Conservation (phyloP, 2,329 filamentous ascomycete genomes). For the Achaetomium macrosporum region DNA sequence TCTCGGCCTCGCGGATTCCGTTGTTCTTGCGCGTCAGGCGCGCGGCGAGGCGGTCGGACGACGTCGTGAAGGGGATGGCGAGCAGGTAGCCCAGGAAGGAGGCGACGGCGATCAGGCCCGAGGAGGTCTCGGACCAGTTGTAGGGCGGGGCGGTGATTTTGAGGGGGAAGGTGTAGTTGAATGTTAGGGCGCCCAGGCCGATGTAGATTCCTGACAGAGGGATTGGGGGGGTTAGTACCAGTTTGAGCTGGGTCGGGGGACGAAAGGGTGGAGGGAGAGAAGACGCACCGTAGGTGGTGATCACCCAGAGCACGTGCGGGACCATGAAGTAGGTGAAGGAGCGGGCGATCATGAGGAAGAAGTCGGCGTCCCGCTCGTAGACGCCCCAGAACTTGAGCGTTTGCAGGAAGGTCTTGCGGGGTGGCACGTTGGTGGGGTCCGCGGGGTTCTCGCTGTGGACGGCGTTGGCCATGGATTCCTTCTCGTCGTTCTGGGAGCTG, state of each 20-base stretch:
- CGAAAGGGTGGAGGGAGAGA: not conserved
- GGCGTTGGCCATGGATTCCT: constrained; percentile 3
- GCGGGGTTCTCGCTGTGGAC: not conserved
- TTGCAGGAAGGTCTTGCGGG: constrained; percentile 34
- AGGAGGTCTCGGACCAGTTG: constrained; percentile 36
- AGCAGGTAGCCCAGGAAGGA: constrained; percentile 31
- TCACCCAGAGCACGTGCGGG: constrained; percentile 41
- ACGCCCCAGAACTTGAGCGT: constrained; percentile 37
- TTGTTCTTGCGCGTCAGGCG: constrained; percentile 34
- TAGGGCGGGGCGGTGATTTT: constrained; percentile 37
- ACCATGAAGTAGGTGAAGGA: constrained; percentile 40
- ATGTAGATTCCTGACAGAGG: constrained; percentile 32
- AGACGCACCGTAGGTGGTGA: constrained; percentile 32
- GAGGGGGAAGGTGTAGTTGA: constrained; percentile 42
- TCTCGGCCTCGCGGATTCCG: constrained; percentile 40
- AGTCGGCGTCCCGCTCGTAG: constrained; percentile 36
- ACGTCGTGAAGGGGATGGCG: constrained; percentile 38
- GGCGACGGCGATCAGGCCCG: constrained; percentile 39
- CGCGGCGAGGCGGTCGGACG: constrained; percentile 36
- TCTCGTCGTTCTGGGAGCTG: constrained; percentile 9
- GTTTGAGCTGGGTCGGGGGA: not conserved
- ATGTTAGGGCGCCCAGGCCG: constrained; percentile 39
- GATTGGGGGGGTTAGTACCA: not conserved
- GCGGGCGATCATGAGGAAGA: constrained; percentile 38
- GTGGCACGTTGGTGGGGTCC: constrained; percentile 22